These are phyloP conservation scores for Xanthoconium separans DNA, from an alignment of 1,284 basidiomycete genomes.

Conservation along the genomic window DNA sequence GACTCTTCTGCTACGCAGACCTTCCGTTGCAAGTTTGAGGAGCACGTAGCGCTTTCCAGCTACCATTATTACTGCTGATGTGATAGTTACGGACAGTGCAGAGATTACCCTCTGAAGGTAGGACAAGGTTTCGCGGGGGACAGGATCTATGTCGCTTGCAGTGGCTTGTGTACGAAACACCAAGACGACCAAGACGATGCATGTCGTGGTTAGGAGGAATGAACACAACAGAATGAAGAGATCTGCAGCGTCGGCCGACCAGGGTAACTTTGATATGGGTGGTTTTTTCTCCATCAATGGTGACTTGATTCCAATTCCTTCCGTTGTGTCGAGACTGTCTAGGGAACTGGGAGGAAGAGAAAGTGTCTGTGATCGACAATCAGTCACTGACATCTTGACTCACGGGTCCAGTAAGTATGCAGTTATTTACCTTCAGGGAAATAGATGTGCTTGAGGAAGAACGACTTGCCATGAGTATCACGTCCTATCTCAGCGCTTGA, in stretches of 20 bases:
- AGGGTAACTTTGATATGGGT: not conserved
- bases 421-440: too few relatives aligned
- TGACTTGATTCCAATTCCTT: too few relatives aligned
- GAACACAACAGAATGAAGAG: not conserved
- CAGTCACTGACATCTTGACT: too few relatives aligned
- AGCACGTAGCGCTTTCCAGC: conserved; percentile 7
- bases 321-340: too few relatives aligned
- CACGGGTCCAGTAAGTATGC: too few relatives aligned
- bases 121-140: not conserved
- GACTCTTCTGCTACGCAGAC: conserved; percentile 6
- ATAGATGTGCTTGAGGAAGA: too few relatives aligned
- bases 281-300: too few relatives aligned
- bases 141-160: not conserved
- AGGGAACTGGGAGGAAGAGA: too few relatives aligned
- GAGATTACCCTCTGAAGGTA: conserved; percentile 2
- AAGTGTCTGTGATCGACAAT: too few relatives aligned
- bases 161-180: not conserved
- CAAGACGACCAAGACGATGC: conserved; percentile 1
- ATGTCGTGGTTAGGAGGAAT: conserved; percentile 2
- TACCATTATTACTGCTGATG: not conserved
- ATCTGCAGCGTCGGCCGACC: conserved; percentile 1
- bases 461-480: too few relatives aligned
- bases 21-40: not conserved
- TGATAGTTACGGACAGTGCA: conserved; percentile 1
- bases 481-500: too few relatives aligned